Base-by-base conservation (phyloP, 495 filamentous ascomycete species). In the Talaromyces liani region DNA sequence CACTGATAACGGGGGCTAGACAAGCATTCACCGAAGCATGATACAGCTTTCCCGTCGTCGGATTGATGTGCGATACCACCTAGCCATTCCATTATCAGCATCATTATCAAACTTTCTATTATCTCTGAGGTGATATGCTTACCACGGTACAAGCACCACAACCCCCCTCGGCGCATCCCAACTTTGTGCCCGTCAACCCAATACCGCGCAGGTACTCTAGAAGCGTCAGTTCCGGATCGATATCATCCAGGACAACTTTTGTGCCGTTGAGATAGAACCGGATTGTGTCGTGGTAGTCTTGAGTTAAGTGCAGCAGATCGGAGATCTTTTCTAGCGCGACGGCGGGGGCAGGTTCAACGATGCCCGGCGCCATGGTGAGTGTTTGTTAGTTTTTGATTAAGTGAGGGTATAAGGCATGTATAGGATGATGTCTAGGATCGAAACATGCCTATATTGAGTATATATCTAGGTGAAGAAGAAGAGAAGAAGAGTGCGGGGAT, bases 111-210 rank as follows among this genome's bases (percentile, higher is more conserved):
- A 51, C 47, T n/a, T n/a, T n/a, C n/a, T n/a, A n/a, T 88, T 16
- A 29, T 10, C 12, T 34, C 10, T 16, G 16, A 25, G 31, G 41
- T 53, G 25, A 31, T 0, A 1, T 31, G 73, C 79, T 58, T 79
- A 87, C 94, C 63, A 98, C 93, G 24, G 94, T 98, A 71, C 94
- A 98, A 70, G 94, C 94, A 63, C 94, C 94, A 71, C 94, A 98
- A 1, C 94, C 94, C 65, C 94, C 94, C 79, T 98, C 94, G 22
- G 91, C 91, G 75, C 94, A 98, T 49, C 86, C 86, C 47, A 92
- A 82, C 72, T 85, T 84, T 2, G 86, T 88, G 14, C 88, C 82
- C 49, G 93, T 98, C 56, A 97, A 78, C 0, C 93, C 93, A 65
- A 97, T 90, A 7, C 91, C 92, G 53, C 93, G 81, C 36, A 98